Base-by-base conservation (phyloP, 352 stramenopile species). In the Pythium periplocum region DNA sequence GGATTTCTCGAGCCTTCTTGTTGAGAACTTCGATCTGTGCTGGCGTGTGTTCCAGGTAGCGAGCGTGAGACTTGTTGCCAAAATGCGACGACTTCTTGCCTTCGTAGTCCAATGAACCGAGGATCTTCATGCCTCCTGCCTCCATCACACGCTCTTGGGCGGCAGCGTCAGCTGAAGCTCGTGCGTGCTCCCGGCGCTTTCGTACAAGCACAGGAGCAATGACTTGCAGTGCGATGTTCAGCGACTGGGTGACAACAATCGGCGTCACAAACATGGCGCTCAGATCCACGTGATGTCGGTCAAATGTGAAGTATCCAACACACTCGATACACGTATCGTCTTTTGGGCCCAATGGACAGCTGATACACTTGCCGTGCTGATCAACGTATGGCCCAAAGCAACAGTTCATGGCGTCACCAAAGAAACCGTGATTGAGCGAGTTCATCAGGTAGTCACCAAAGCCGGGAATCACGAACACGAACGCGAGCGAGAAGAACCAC, bases 401-500 rank as follows among this genome's bases (percentile, higher is more conserved):
- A 59, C 83, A 95, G 56, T 95, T 95, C 59, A 90, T 87, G 1
- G 66, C 68, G 50, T 95, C 84, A 17, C 80, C 74, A 39, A 86
- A 92, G n/a, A 90, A 75, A 55, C 74, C 70, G 61, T 83, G 78
- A 45, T 95, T 93, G 40, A 95, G 73, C 9, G 73, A 78, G 61
- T 95, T 95, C 44, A 81, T 95, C 45, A 95, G 61, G 56, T 85
- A 86, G 60, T 93, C 83, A 17, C 83, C 85, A 35, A 88, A 70
- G 17, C 83, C 82, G 1, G 85, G 83, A 45, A 95, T 89, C 56
- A 93, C 85, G 54, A 91, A 93, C 10, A 95, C 71, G 58, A 95
- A 95, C 10, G 85, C 83, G 36, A 95, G 77, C 59, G 76, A 90
- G 62, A 95, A 95, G 65, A 95, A 95, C 85, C 85, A 95, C 52